Percentiles rank a stretch among this genome's conserved stretches.
Evolutionary conservation across 2,329 filamentous ascomycete genomes (phyloP).

Genomic region (Harringtonia lauricola): DNA sequence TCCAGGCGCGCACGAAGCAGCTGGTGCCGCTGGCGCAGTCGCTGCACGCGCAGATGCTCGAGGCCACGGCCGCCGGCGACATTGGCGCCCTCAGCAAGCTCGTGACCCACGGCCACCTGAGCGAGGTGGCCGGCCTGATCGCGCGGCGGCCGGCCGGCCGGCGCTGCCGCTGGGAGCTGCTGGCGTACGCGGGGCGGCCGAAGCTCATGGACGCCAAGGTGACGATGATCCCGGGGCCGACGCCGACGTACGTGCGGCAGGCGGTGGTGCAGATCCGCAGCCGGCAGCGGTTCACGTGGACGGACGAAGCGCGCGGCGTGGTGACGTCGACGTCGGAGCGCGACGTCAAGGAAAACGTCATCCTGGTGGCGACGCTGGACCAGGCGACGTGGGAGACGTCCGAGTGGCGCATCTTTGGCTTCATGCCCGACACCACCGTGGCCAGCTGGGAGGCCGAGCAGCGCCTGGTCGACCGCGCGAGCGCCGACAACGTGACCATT

Average conservation of each 20-base stretch:
- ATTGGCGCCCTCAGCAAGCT: constrained; percentile 35
- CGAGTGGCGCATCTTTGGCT: constrained; percentile 57
- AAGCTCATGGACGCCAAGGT: constrained; percentile 45
- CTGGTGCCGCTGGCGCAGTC: constrained; percentile 43
- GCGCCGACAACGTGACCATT: background rate
- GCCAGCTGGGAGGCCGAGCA: constrained; percentile 24
- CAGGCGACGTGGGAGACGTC: constrained; percentile 32
- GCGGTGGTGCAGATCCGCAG: constrained; percentile 50
- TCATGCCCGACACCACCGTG: constrained; percentile 40
- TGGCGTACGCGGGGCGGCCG: constrained; percentile 36
- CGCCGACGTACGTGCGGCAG: constrained; percentile 27
- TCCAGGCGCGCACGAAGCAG: constrained; percentile 28
- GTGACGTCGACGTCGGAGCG: constrained; percentile 32
- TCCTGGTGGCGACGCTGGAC: constrained; percentile 40
- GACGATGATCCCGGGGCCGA: constrained; percentile 31
- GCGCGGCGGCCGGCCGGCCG: constrained; percentile 35
- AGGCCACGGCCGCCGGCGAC: constrained; percentile 49
- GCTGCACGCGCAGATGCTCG: constrained; percentile 50
- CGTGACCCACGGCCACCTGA: constrained; percentile 39
- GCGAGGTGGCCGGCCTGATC: constrained; percentile 41
- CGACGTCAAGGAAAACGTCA: constrained; percentile 52
- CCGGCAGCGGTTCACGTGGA: constrained; percentile 39
- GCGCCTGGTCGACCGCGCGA: constrained; percentile 4
- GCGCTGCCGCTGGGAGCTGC: constrained; percentile 41
- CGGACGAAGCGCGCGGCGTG: constrained; percentile 22